Conservation (phyloP, 2,329 filamentous ascomycete species). For the Acrocalymma vagum region DNA sequence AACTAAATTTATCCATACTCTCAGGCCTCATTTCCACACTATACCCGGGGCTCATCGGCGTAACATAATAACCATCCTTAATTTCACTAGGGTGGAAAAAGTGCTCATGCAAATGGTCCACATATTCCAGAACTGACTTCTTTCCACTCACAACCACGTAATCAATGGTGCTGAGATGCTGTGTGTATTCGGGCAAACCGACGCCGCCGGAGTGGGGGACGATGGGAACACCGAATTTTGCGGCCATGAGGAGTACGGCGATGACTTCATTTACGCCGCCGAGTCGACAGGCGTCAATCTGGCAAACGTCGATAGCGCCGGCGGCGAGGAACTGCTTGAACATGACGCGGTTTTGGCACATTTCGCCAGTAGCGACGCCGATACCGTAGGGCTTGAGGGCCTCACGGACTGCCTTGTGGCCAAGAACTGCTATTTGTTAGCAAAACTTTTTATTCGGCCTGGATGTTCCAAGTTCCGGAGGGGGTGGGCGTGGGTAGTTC, state of each 20-base stretch:
- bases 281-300: constrained; percentile 89
- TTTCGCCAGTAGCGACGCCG: constrained; percentile 89
- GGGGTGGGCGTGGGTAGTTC: too few species aligned
- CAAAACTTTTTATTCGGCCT: too few species aligned
- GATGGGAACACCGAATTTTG: constrained; percentile 80
- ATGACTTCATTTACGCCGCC: constrained; percentile 92
- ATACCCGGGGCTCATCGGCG: constrained; percentile 83
- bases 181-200: constrained; percentile 90
- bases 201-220: constrained; percentile 92
- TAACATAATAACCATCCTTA: constrained; percentile 86
- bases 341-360: constrained; percentile 93
- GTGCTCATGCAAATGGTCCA: constrained; percentile 93
- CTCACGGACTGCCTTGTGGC: constrained; percentile 84
- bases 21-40: constrained; percentile 92
- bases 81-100: constrained; percentile 84
- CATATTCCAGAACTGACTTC: constrained; percentile 85
- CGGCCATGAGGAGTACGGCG: constrained; percentile 86
- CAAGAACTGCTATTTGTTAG: constrained; percentile 75
- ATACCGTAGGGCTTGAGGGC: constrained; percentile 78
- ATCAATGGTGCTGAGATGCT: constrained; percentile 91
- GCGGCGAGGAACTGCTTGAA: constrained; percentile 90
- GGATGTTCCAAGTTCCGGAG: too few species aligned
- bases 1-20: constrained; percentile 83
- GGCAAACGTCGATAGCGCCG: constrained; percentile 85
- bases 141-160: constrained; percentile 87